Base-by-base conservation (phyloP, 1,139 yeast genomes). In the Debaryomyces coudertii region DNA sequence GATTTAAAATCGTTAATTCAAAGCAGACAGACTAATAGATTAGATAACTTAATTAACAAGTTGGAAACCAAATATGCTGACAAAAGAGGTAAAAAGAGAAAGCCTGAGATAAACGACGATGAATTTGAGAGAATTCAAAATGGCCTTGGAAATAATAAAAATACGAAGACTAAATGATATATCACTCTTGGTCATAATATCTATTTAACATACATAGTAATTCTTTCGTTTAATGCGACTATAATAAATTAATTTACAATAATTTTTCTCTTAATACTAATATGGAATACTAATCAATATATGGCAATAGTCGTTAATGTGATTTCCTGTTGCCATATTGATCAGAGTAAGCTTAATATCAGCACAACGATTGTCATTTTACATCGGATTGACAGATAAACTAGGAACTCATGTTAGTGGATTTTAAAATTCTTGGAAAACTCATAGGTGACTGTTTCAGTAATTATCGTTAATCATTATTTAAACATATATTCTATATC, bases 11-110 rank as follows among this genome's bases (percentile, higher is more conserved):
- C 76, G 33, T 57, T 84, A 53, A 85, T 85, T 37, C 76, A 74
- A 52, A 67, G 69, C 36, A 68, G 75, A 48, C 77, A 63, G 55
- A 56, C 63, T 11, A 65, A 63, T 27, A 62, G 82, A 14, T 67
- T 82, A 58, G 80, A 79, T 47, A 69, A 65, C 45, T 63, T 83
- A 52, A 78, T 85, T 22, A 68, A 68, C 34, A 65, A 68, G 11
- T 62, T 85, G 49, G 87, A 84, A 55, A 67, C 71, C 20, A 85
- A 85, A 62, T 85, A 85, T 52, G 76, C 59, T 11, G 61, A 60
- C 44, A 69, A 65, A 48, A 66, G 62, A 50, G 76, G 71, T 9
- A 66, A 67, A 53, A 71, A 68, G 57, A 60, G 78, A 47, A 35
- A 51, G 35, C 40, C 41, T 29, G 71, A 65, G 18, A 57, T 77